A percentile compares a stretch with the other conserved stretches of the same genome.
Evolutionary conservation across 257 asterid genomes (phyloP).

Genomic region (Mentha longifolia): DNA sequence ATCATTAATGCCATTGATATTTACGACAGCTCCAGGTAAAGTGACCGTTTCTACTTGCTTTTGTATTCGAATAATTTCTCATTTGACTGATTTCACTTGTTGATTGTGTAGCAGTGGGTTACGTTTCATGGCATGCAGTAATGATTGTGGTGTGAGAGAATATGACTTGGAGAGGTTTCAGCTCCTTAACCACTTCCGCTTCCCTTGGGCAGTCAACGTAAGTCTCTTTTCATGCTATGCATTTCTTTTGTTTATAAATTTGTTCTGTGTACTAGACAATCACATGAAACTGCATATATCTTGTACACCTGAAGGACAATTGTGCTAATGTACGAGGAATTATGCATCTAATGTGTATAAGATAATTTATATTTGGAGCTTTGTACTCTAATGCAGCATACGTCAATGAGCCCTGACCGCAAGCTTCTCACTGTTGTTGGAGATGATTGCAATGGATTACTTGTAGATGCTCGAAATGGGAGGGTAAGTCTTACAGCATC

Average conservation of each 20-base stretch:
- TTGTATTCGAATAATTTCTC: conserved; percentile 1
- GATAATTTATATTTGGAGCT: conserved; percentile 12
- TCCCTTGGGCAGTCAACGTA: conserved; percentile 87
- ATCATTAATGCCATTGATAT: conserved; percentile 76
- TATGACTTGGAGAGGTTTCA: conserved; percentile 76
- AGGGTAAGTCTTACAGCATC: conserved; percentile 47
- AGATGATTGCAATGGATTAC: conserved; percentile 63
- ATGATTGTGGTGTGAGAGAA: conserved; percentile 70
- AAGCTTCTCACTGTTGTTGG: conserved; percentile 75
- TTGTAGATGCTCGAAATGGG: conserved; percentile 68
- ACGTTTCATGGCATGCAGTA: conserved; percentile 65
- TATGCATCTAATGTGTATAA: not conserved
- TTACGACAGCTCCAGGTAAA: conserved; percentile 57
- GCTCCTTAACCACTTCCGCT: conserved; percentile 60
- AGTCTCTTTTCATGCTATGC: conserved; percentile 33
- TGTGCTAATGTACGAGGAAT: not conserved
- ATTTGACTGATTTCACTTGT: conserved; percentile 4
- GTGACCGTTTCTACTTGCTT: not conserved
- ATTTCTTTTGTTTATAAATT: not conserved
- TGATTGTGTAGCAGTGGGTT: conserved; percentile 53
- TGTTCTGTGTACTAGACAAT: not conserved
- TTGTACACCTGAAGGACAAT: too few species aligned
- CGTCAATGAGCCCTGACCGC: conserved; percentile 69
- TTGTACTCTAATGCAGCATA: conserved; percentile 55
- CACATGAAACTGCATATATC: not conserved